Percentiles rank a stretch among this genome's conserved stretches.
Conservation (phyloP, 2,329 filamentous ascomycete genomes). For the Phialemoniopsis sp. region DNA sequence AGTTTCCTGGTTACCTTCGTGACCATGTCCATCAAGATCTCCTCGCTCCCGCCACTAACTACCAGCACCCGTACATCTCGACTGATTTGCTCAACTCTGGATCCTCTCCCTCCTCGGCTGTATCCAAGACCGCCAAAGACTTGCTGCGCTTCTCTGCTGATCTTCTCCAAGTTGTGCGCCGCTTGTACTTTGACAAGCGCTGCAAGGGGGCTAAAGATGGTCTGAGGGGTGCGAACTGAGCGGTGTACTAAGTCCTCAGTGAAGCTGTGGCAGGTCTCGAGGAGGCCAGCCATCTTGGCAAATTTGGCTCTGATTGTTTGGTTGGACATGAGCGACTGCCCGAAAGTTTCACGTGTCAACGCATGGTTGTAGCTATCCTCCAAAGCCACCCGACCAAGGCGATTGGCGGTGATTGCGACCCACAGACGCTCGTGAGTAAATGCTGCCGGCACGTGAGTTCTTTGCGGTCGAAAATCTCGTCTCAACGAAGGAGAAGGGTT, state of each 20-base stretch:
- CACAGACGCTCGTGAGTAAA: conserved; percentile 51
- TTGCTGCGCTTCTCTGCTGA: no score
- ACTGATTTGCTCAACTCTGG: no score
- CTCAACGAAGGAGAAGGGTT: no score
- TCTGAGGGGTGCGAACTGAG: conserved; percentile 14
- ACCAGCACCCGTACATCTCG: conserved; percentile 41
- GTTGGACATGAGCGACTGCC: conserved; percentile 45
- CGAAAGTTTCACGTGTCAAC: conserved; percentile 44
- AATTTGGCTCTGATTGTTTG: conserved; percentile 51
- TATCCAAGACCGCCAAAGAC: conserved; percentile 41
- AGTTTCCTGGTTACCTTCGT: no score
- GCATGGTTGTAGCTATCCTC: conserved; percentile 44
- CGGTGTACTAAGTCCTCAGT: conserved; percentile 50
- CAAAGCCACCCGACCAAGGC: conserved; percentile 46
- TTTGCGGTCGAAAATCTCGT: no score
- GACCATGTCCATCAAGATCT: conserved; percentile 38
- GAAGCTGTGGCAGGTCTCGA: conserved; percentile 51
- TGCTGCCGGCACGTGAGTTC: no score
- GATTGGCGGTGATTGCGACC: conserved; percentile 46
- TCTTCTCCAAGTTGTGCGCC: conserved; percentile 34
- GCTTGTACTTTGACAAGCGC: conserved; percentile 30
- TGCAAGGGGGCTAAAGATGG: not conserved
- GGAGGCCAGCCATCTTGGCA: conserved; percentile 45
- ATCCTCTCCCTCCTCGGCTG: conserved; percentile 37
- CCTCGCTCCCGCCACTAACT: conserved; percentile 40